Conservation (phyloP, 768 basidiomycete species). For the Lactifluus volemus region DNA sequence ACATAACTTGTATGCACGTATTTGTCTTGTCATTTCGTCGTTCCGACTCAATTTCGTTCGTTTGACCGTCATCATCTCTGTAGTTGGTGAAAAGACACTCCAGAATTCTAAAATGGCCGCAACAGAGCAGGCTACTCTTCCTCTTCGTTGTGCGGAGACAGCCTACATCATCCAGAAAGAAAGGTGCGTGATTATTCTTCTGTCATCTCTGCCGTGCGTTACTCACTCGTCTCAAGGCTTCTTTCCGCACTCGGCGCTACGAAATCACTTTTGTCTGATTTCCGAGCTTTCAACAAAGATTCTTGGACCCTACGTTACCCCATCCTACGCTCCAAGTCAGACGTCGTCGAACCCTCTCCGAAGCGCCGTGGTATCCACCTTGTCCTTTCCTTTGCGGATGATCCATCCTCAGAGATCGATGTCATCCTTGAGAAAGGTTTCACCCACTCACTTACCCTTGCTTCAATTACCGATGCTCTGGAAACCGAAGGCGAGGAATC, state of each 20-base stretch:
- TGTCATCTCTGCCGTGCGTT: not conserved
- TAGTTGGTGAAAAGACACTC: not conserved
- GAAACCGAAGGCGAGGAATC: constrained; percentile 31
- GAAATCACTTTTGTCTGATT: constrained; percentile 53
- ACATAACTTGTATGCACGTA: constrained; percentile 3
- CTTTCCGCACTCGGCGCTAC: constrained; percentile 71
- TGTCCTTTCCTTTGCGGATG: constrained; percentile 79
- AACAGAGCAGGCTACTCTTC: not conserved
- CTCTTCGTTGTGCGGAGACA: constrained; percentile 6
- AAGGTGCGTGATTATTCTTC: constrained; percentile 2
- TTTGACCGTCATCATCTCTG: not conserved
- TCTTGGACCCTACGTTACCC: constrained; percentile 91
- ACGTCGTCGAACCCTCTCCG: constrained; percentile 23
- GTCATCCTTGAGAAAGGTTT: constrained; percentile 49
- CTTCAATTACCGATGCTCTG: constrained; percentile 38
- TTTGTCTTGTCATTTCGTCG: not conserved
- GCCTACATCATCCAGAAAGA: constrained; percentile 16
- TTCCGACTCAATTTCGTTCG: not conserved
- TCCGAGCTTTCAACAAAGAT: constrained; percentile 74
- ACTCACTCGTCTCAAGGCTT: constrained; percentile 38
- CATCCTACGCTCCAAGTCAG: constrained; percentile 44
- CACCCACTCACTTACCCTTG: constrained; percentile 51
- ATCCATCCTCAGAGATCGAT: constrained; percentile 57
- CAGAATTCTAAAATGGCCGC: not conserved
- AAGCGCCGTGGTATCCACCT: constrained; percentile 42